Evolutionary conservation across 192 early-diverging fungal species (phyloP).

Genomic region (Rhizophagus clarus): DNA sequence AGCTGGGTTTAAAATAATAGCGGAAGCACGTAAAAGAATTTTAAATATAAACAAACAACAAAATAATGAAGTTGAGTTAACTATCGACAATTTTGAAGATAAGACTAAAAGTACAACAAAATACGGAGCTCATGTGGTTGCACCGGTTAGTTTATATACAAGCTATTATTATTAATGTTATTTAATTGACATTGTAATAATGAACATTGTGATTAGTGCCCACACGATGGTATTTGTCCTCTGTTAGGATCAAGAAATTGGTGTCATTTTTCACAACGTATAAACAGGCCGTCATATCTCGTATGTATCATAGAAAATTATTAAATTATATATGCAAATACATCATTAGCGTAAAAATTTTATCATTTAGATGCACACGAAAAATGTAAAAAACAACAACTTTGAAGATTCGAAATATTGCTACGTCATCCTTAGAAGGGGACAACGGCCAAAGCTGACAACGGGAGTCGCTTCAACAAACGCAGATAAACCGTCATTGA

Average conservation of each 20-base stretch:
- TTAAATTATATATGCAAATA: not conserved
- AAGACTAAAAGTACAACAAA: not conserved
- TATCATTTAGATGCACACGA: conserved; percentile 58
- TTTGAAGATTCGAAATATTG: conserved; percentile 77
- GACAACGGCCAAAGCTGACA: conserved; percentile 45
- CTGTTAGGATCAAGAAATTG: conserved; percentile 62
- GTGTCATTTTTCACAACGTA: conserved; percentile 84
- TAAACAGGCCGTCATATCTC: conserved; percentile 65
- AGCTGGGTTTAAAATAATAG: conserved; percentile 65
- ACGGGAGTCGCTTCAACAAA: not conserved
- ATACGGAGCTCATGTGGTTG: conserved; percentile 67
- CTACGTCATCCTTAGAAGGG: conserved; percentile 75
- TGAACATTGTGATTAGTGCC: conserved; percentile 49
- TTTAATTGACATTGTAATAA: conserved; percentile 4
- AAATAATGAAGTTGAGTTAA: conserved; percentile 37
- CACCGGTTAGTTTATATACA: conserved; percentile 55
- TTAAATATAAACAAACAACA: conserved; percentile 45
- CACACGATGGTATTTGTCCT: conserved; percentile 76
- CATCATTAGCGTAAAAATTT: not conserved
- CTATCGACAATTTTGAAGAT: conserved; percentile 14
- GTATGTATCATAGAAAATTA: conserved; percentile 30
- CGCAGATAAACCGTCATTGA: not conserved
- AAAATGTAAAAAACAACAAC: conserved; percentile 62
- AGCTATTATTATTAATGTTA: not conserved
- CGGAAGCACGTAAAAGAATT: conserved; percentile 67